A percentile compares a stretch with the other conserved stretches of the same genome.
phyloP scores from a whole-genome alignment of 2,329 filamentous ascomycete species.

The Fusarium sp. region DNA sequence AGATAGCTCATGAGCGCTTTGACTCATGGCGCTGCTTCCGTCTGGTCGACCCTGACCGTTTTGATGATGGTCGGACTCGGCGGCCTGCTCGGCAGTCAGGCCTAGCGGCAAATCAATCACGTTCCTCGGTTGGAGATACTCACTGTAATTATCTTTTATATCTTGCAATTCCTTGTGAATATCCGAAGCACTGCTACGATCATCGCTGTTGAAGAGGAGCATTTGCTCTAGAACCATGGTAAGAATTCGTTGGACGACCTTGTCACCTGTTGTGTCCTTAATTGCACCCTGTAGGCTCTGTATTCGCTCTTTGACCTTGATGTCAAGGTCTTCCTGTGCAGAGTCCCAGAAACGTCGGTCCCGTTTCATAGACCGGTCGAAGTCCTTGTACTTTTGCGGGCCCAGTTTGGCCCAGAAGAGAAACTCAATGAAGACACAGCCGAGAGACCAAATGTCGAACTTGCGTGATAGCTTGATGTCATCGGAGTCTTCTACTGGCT shows the following conservation, averaged over 20 bases:
- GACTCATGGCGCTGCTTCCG: neutral
- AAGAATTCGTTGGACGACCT: neutral
- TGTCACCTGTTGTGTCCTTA: neutral
- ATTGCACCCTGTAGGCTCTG: neutral
- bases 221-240: neutral
- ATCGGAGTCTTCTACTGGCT: neutral
- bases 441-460: neutral
- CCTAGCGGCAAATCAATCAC: neutral
- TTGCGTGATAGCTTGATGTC: neutral
- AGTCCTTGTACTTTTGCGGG: neutral
- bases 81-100: neutral
- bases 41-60: neutral
- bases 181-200: neutral
- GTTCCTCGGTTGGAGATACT: neutral
- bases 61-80: neutral
- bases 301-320: neutral
- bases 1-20: neutral
- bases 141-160: neutral
- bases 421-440: neutral
- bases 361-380: neutral
- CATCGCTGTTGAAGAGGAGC: neutral
- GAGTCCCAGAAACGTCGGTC: neutral
- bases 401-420: neutral
- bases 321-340: neutral
- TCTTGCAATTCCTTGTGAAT: neutral